Base-by-base conservation (phyloP, 2,329 filamentous ascomycete species). In the Beauveria caledonica region DNA sequence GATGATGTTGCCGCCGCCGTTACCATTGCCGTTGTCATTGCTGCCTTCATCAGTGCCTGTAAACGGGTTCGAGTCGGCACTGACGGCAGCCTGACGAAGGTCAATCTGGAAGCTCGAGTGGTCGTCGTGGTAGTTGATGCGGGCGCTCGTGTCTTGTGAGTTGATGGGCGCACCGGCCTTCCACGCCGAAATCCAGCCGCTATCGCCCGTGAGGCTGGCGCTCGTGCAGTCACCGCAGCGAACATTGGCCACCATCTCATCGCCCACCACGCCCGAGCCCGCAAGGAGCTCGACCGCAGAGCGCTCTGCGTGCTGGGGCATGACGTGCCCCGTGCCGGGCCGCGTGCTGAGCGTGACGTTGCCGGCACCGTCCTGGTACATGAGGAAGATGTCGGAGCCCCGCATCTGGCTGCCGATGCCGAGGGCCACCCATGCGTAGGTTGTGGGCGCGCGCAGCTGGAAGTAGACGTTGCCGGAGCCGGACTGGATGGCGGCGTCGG, bases 291-390 rank as follows among this genome's bases (percentile, higher is more conserved):
- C 75, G 23, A 87, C 69, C 36, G 76, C 71, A 25, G 74, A 73
- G 6, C 75, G 71, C 1, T 69, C 66, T 1, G 72, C 73, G 69
- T 81, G 79, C 27, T 70, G 51, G 0, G 86, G 86, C 73, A 75
- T 70, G 40, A 69, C 63, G 64, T 86, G 75, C 8, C 76, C 76
- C 0, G 66, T 72, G 33, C 79, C 82, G 3, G 69, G 66, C 23
- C 86, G 80, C 1, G 84, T 77, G 63, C 84, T 86, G 58, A 87
- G 68, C 1, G 85, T 88, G 25, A 87, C 76, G 67, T 87, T 86
- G 63, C 80, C 80, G 3, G 66, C 64, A 62, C 82, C 82, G 64
- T 85, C 77, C 50, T 80, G 72, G 69, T 88, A 88, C 64, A 87
- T 76, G 66, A 88, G 64, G 67, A 88, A 86, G 61, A 87, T 85